These are phyloP conservation scores for Candida michaelii DNA, from an alignment of 805 yeast species.

Conservation along the genomic window DNA sequence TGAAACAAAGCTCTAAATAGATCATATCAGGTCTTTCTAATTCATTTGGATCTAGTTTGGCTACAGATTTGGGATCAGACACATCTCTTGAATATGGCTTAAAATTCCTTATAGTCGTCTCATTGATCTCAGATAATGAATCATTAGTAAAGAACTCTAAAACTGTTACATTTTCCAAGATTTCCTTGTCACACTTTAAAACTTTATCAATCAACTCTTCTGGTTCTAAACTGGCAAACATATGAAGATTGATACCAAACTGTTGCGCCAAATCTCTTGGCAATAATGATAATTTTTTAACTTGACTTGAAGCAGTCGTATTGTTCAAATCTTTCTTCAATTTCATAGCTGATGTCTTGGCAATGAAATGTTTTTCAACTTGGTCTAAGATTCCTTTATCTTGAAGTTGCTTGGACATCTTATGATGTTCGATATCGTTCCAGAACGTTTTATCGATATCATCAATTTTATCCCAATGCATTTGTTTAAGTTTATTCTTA, in stretches of 20 bases:
- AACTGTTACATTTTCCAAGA: conserved; percentile 67
- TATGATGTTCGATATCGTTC: conserved; percentile 63
- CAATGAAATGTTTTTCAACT: conserved; percentile 84
- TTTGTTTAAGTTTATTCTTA: conserved; percentile 77
- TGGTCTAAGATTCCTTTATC: conserved; percentile 81
- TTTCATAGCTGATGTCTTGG: conserved; percentile 55
- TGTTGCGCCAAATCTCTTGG: conserved; percentile 90
- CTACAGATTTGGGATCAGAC: conserved; percentile 40
- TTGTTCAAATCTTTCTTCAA: conserved; percentile 28
- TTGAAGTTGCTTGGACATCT: conserved; percentile 59
- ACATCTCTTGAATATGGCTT: conserved; percentile 81
- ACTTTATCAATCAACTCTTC: conserved; percentile 69
- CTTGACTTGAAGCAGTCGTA: conserved; percentile 8
- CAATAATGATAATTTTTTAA: conserved; percentile 62
- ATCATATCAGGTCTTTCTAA: conserved; percentile 86
- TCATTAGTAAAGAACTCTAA: conserved; percentile 82
- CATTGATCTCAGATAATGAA: conserved; percentile 73
- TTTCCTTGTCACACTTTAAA: conserved; percentile 70
- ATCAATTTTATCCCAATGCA: conserved; percentile 96
- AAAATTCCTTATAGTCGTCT: conserved; percentile 65
- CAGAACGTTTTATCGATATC: conserved; percentile 84
- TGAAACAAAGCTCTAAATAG: conserved; percentile 77
- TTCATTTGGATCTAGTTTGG: conserved; percentile 69
- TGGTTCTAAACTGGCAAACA: conserved; percentile 61
- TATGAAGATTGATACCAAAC: conserved; percentile 89